Conservation (phyloP, 2,329 filamentous ascomycete genomes). For the Colletotrichum lupini region DNA sequence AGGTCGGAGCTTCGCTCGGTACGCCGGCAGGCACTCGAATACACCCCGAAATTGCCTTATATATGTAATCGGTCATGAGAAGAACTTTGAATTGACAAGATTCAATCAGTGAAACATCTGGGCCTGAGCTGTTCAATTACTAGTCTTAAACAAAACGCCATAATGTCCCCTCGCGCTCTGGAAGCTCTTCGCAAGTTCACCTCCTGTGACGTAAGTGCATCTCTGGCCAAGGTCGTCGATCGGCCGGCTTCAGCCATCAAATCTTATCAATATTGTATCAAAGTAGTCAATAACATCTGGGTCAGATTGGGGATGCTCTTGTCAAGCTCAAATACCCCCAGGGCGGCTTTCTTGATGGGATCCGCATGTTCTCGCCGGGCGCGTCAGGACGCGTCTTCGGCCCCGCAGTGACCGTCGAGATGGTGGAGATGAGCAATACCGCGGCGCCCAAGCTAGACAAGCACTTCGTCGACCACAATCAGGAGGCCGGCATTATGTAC, state of each 20-base stretch:
- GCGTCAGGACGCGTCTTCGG: constrained; percentile 42
- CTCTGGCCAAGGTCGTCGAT: not conserved
- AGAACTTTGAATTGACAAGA: too few species aligned
- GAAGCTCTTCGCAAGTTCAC: constrained; percentile 21
- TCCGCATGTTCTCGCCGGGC: constrained; percentile 40
- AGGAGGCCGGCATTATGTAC: constrained; percentile 42
- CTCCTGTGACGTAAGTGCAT: constrained; percentile 22
- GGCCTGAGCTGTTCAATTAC: too few species aligned
- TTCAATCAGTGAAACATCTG: too few species aligned
- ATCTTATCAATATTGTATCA: too few species aligned
- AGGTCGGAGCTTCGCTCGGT: not conserved
- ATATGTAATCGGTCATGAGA: not conserved
- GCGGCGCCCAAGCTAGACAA: constrained; percentile 40
- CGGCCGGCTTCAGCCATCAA: not conserved
- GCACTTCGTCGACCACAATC: constrained; percentile 45
- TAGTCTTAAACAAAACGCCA: too few species aligned
- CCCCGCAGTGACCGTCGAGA: constrained; percentile 44
- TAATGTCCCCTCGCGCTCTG: constrained; percentile 2
- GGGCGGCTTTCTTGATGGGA: constrained; percentile 41
- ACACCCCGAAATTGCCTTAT: not conserved
- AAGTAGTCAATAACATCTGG: too few species aligned
- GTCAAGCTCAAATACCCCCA: constrained; percentile 43
- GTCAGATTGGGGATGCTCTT: constrained; percentile 40
- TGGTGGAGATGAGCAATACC: constrained; percentile 41
- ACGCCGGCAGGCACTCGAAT: not conserved